phyloP scores from a whole-genome alignment of 1,284 basidiomycete species.

The Irpex sp. region DNA sequence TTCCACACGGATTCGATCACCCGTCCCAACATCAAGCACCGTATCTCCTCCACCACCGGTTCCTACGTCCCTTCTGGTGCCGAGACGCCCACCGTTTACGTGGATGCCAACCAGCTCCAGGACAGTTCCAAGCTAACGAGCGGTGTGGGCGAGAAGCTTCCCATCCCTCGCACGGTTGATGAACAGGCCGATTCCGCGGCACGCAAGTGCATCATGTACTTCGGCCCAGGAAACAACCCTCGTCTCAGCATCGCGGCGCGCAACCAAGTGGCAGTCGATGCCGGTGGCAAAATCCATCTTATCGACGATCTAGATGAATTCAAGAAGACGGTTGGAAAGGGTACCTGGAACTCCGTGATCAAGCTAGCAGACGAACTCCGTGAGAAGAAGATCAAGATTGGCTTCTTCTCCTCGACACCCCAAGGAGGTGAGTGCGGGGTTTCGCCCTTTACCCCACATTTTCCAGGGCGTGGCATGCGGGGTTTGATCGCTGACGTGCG shows the following conservation, averaged over 20 bases:
- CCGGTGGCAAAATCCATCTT: conserved; percentile 75
- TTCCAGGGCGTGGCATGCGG: conserved; percentile 10
- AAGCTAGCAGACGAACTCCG: conserved; percentile 80
- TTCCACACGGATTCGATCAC: conserved; percentile 76
- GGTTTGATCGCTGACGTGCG: conserved; percentile 21
- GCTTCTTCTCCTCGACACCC: conserved; percentile 88
- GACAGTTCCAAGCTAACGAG: conserved; percentile 39
- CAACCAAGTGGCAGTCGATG: conserved; percentile 79
- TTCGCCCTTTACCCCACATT: conserved; percentile 5
- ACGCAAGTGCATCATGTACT: conserved; percentile 78
- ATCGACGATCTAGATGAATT: conserved; percentile 74
- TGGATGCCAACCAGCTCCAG: conserved; percentile 46
- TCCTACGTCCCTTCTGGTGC: conserved; percentile 70
- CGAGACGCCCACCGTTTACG: conserved; percentile 68
- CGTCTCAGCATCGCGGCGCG: conserved; percentile 74
- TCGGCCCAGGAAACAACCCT: conserved; percentile 76
- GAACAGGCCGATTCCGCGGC: conserved; percentile 83
- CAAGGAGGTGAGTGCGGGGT: conserved; percentile 64
- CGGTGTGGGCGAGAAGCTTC: conserved; percentile 52
- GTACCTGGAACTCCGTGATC: conserved; percentile 75
- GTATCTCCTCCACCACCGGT: conserved; percentile 71
- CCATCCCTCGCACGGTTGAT: conserved; percentile 72
- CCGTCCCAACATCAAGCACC: conserved; percentile 72
- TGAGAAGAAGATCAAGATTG: conserved; percentile 80
- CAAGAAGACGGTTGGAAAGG: conserved; percentile 59